Percentiles rank a stretch among this genome's conserved stretches.
These are phyloP conservation scores for Naganishia sp. DNA, from an alignment of 1,284 basidiomycete genomes.

Conservation along the genomic window DNA sequence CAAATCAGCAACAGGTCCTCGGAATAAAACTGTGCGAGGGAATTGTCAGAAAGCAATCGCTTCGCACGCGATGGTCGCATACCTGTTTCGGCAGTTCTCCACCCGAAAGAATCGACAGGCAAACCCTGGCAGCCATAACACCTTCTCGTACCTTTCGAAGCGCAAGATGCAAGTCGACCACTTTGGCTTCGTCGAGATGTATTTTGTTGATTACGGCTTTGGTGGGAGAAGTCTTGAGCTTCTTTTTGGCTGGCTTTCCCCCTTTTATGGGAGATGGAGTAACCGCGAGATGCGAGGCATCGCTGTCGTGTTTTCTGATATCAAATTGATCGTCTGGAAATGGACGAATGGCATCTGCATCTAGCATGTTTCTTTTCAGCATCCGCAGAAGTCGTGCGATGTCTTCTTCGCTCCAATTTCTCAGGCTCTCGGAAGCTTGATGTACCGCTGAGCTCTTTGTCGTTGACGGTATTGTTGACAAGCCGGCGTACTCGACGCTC, in stretches of 20 bases:
- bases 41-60: background rate
- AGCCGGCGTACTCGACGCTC: background rate
- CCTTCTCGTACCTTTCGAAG: constrained; percentile 68
- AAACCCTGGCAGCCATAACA: constrained; percentile 76
- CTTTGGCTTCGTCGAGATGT: constrained; percentile 56
- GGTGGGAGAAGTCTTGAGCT: constrained; percentile 34
- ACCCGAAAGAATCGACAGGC: constrained; percentile 71
- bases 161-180: constrained; percentile 58
- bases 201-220: constrained; percentile 40
- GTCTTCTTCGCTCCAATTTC: constrained; percentile 60
- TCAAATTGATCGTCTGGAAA: constrained; percentile 57
- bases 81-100: constrained; percentile 82
- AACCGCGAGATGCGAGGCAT: constrained; percentile 37
- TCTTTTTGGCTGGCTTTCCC: constrained; percentile 44
- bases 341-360: constrained; percentile 70
- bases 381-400: constrained; percentile 70
- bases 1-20: constrained; percentile 85
- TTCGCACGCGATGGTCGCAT: constrained; percentile 37
- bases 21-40: constrained; percentile 70
- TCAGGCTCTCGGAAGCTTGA: background rate
- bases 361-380: constrained; percentile 71
- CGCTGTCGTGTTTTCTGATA: constrained; percentile 50
- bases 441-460: background rate
- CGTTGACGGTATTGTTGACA: constrained; percentile 5
- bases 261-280: constrained; percentile 29